Evolutionary conservation across 108 stramenopile species (phyloP).

Genomic region (Skeletonema costatum): DNA sequence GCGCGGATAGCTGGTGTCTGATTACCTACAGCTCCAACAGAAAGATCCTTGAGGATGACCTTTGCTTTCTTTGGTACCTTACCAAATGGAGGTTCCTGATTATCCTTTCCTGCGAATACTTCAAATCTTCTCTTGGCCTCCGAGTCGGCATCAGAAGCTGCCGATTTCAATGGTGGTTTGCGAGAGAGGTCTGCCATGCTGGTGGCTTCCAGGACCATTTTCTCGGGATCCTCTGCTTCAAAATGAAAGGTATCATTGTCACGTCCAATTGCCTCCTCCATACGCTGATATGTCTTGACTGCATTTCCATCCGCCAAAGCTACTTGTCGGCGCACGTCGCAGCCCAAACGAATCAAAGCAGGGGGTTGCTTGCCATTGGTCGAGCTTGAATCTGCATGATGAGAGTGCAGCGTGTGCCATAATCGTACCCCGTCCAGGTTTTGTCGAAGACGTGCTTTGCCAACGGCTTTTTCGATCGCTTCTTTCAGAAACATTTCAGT

Average conservation of each 20-base stretch:
- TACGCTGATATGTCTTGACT: constrained; percentile 74
- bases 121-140: constrained; percentile 81
- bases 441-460: constrained; percentile 74
- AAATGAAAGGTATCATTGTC: constrained; percentile 41
- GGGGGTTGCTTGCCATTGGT: constrained; percentile 43
- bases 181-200: constrained; percentile 72
- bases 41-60: constrained; percentile 27
- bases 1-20: constrained; percentile 7
- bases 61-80: constrained; percentile 62
- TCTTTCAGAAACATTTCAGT: constrained; percentile 68
- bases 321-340: constrained; percentile 78
- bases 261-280: constrained; percentile 83
- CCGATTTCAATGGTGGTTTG: constrained; percentile 60
- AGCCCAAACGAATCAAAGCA: constrained; percentile 69
- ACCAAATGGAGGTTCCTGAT: constrained; percentile 69
- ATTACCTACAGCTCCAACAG: constrained; percentile 19
- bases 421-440: constrained; percentile 85
- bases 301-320: constrained; percentile 80
- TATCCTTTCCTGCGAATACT: constrained; percentile 74
- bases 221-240: constrained; percentile 40
- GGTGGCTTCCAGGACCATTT: constrained; percentile 41
- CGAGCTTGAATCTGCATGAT: constrained; percentile 16
- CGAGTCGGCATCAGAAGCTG: constrained; percentile 56
- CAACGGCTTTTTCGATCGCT: constrained; percentile 67
- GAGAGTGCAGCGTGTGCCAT: constrained; percentile 69